Conservation (phyloP, 257 asterid species). For the Solanum appendiculatum region DNA sequence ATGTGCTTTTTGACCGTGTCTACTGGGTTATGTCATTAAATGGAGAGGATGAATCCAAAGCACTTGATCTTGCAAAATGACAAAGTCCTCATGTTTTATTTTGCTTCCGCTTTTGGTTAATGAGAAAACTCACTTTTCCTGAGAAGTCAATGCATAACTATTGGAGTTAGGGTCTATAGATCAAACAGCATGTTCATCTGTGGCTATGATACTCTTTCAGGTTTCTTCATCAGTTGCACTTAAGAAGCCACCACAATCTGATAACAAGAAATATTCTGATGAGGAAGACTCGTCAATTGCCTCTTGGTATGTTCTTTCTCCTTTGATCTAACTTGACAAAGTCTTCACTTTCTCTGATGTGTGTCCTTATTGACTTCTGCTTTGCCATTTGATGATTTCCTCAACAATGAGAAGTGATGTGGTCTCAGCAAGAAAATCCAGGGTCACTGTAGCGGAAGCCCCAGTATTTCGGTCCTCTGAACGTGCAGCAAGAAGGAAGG, state of each 20-base stretch:
- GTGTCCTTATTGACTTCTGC: not conserved
- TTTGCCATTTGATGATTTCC: constrained; percentile 13
- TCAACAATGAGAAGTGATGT: constrained; percentile 28
- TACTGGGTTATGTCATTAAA: constrained; percentile 12
- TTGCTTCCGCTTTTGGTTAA: not conserved
- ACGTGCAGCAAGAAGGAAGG: constrained; percentile 86
- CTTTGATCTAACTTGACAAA: not conserved
- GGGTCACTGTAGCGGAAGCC: constrained; percentile 44
- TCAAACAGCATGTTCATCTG: not conserved
- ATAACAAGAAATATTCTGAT: constrained; percentile 52
- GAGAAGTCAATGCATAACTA: constrained; percentile 26
- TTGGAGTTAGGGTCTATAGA: not conserved
- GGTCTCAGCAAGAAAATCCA: constrained; percentile 38
- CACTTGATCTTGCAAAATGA: not conserved
- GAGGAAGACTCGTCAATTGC: constrained; percentile 59
- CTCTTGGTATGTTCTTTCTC: constrained; percentile 52
- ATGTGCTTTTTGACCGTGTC: constrained; percentile 32
- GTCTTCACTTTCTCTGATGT: constrained; percentile 3
- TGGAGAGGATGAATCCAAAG: not conserved
- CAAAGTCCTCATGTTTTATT: not conserved
- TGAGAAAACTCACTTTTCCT: not conserved
- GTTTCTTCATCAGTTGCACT: constrained; percentile 28
- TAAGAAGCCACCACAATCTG: constrained; percentile 59
- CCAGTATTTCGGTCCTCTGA: constrained; percentile 57
- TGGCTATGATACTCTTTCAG: constrained; percentile 8